Base-by-base conservation (phyloP, 2,329 filamentous ascomycete species). In the Reticulascus tulasneorum region DNA sequence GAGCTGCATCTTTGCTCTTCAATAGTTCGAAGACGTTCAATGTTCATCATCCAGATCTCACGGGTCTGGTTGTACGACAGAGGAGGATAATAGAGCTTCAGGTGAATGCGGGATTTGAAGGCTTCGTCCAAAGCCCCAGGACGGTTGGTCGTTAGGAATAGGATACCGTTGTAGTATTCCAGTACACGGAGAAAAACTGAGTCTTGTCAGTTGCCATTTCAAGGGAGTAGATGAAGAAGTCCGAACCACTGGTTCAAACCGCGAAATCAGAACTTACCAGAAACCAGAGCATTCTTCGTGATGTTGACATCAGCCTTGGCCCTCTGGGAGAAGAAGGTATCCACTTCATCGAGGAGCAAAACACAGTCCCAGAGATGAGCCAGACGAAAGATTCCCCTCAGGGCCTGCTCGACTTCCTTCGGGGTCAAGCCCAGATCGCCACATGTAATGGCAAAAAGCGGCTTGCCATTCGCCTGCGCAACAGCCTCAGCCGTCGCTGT, bases 101-200 rank as follows among this genome's bases (percentile, higher is more conserved):
- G 45, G 36, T 71, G 67, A 24, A 72, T 66, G 12, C 68, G 61
- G 2, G 67, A 71, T 49, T 62, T 62, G 52, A 72, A 70, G 1
- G 71, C 71, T 37, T 68, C 67, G 33, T 75, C 71, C 4, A 75
- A 60, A 2, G 55, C 55, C 12, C 67, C 66, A 6, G 70, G 62
- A 4, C 68, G 60, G 52, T 74, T 75, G 8, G 69, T 75, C 0
- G 71, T 75, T 5, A 75, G 54, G 51, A 69, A 70, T 7, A 72
- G 47, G 5, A 71, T 57, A 15, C 69, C 69, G 3, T 55, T 54
- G 44, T 69, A 71, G 50, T 71, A 71, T 47, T 71, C 68, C 0
- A 72, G 53, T 0, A 67, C 56, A 5, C 66, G 58, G 4, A 72
- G 53, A 47, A 72, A 71, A 2, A 70, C 67, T 54, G 11, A 4